phyloP scores from a whole-genome alignment of 2,329 filamentous ascomycete genomes.

The Cordyceps cicadae region DNA sequence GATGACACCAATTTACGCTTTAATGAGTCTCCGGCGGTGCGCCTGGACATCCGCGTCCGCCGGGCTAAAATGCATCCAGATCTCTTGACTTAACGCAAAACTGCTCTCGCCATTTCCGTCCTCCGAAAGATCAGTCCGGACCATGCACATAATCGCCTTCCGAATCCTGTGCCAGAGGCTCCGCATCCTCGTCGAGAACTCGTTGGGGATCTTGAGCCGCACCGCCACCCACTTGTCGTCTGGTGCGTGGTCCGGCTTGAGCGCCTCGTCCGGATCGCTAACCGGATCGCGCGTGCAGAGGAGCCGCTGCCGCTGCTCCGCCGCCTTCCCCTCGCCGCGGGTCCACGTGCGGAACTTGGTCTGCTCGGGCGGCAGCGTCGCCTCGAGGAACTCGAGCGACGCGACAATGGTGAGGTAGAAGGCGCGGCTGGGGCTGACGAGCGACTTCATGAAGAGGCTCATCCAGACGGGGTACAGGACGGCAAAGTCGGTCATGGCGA shows the following conservation, averaged over 20 bases:
- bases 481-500: slow-evolving; percentile 59
- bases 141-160: slow-evolving; percentile 13
- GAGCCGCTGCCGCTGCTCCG: slow-evolving; percentile 36
- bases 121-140: background rate
- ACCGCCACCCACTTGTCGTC: slow-evolving; percentile 50
- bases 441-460: slow-evolving; percentile 51
- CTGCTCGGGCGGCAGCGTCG: slow-evolving; percentile 40
- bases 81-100: slow-evolving; percentile 21
- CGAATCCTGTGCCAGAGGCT: slow-evolving; percentile 33
- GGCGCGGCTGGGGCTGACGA: slow-evolving; percentile 54
- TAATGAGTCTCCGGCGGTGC: slow-evolving; percentile 6
- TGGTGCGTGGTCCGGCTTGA: slow-evolving; percentile 46
- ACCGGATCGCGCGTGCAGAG: slow-evolving; percentile 33
- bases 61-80: slow-evolving; percentile 27
- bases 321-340: slow-evolving; percentile 19
- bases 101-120: background rate
- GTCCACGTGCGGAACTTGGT: slow-evolving; percentile 43
- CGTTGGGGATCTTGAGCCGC: slow-evolving; percentile 48
- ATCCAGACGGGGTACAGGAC: slow-evolving; percentile 53
- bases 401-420: slow-evolving; percentile 56
- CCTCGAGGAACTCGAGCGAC: slow-evolving; percentile 52
- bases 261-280: slow-evolving; percentile 30
- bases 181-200: slow-evolving; percentile 42
- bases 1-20: background rate
- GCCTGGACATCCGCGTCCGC: slow-evolving; percentile 18